These are phyloP conservation scores for Aspergillus panamensis DNA, from an alignment of 495 filamentous ascomycete species.

Conservation along the genomic window DNA sequence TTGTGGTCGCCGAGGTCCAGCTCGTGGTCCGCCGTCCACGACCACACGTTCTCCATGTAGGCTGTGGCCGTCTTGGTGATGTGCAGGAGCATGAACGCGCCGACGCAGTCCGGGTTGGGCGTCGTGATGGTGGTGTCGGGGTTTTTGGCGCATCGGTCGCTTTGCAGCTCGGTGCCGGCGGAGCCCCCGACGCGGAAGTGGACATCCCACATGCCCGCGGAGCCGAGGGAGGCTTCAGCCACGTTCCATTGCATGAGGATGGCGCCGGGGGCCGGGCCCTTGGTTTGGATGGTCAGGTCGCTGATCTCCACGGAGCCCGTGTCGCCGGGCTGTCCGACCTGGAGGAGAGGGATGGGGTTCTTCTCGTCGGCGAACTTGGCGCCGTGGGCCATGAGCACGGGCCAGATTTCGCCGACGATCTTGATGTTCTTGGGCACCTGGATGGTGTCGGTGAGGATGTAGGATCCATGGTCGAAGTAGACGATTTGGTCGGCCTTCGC, in stretches of 20 bases:
- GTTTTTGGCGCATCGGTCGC: constrained; percentile 63
- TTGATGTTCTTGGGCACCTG: constrained; percentile 61
- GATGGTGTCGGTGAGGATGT: constrained; percentile 79
- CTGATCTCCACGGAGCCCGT: constrained; percentile 76
- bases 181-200: constrained; percentile 83
- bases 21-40: constrained; percentile 93
- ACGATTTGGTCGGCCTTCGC: constrained; percentile 60
- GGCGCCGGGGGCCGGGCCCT: constrained; percentile 76
- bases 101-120: constrained; percentile 58
- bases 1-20: constrained; percentile 72
- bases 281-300: constrained; percentile 60
- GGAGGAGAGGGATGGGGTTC: constrained; percentile 61
- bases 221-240: constrained; percentile 59
- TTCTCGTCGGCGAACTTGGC: constrained; percentile 62
- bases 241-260: constrained; percentile 93
- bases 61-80: constrained; percentile 64
- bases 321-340: constrained; percentile 77
- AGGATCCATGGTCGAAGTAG: constrained; percentile 90
- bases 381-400: constrained; percentile 81
- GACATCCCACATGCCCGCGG: constrained; percentile 84
- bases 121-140: constrained; percentile 53
- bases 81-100: constrained; percentile 79
- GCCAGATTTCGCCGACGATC: constrained; percentile 90
- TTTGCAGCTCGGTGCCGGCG: constrained; percentile 75
- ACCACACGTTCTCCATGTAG: constrained; percentile 92